Base-by-base conservation (phyloP, 1,284 basidiomycete species). In the Exsudoporus floridanus region DNA sequence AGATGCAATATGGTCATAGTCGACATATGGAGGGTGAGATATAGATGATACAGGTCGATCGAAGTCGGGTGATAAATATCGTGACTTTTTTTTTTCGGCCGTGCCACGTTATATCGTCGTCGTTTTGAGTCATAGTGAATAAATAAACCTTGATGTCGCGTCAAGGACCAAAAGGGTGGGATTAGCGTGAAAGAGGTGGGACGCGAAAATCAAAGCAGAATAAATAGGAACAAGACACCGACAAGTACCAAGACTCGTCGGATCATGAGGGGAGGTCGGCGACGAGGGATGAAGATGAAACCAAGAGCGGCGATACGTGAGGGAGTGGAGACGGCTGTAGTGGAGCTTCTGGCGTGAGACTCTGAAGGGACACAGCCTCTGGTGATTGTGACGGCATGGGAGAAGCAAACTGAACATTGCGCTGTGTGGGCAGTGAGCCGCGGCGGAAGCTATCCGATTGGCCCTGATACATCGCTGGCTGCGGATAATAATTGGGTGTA, bases 31-130 rank as follows among this genome's bases (percentile, higher is more conserved):
- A 23, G 51, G 47, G 55, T 55, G 57, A 58, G 57, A 62, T 60
- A 61, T 66, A 63, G 57, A 52, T 49, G 69, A 66, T 68, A 68
- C 70, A 71, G 41, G 56, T 62, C 58, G 53, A 55, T 59, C 53
- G 38, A 45, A 37, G 33, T 55, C 30, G 52, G 50, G 5, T 23
- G 55, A 71, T 71, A 70, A 71, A 70, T 67, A 70, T 53, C 8
- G 43, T 43, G 46, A 55, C 40, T 46, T 60, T 64, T 60, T 55
- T 51, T 31, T 60, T 55, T 51, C 12, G 43, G 34, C 49, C 48
- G 28, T 49, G 54, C 57, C 64, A 55, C 56, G 52, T 45, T 51
- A 43, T 34, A 43, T 55, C 55, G 55, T 66, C 56, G 64, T 69
- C 60, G 47, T 66, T 65, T 65, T 67, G 60, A 56, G 47, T 50